phyloP scores from a whole-genome alignment of 345 rosid genomes.

The Conringia planisiliqua region DNA sequence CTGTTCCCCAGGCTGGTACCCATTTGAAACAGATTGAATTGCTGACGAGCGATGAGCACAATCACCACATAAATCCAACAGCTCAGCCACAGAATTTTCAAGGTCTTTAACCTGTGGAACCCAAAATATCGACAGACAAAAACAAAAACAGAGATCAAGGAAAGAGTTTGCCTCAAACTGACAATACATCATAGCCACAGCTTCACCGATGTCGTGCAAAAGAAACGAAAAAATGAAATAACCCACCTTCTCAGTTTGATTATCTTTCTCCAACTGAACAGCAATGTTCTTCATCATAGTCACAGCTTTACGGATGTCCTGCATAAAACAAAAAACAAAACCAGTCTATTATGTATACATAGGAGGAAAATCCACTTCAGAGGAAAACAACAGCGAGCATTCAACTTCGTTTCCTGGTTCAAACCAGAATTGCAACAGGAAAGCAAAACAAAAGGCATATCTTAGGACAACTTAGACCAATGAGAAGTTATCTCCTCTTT shows the following conservation, averaged over 20 bases:
- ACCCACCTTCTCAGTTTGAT: conserved; percentile 61
- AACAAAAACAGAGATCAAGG: neutral
- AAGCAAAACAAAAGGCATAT: neutral
- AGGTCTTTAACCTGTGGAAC: conserved; percentile 65
- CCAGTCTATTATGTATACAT: neutral
- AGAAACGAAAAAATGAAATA: neutral
- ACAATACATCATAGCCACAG: neutral
- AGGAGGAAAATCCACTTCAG: neutral
- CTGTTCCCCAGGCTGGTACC: conserved; percentile 60
- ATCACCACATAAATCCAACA: conserved; percentile 49
- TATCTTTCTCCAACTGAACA: conserved; percentile 68
- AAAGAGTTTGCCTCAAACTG: neutral
- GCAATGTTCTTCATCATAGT: conserved; percentile 63
- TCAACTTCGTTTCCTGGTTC: neutral
- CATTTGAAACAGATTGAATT: conserved; percentile 56
- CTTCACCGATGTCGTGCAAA: neutral
- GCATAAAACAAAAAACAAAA: conserved; percentile 10
- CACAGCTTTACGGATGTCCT: conserved; percentile 75
- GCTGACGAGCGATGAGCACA: conserved; percentile 48
- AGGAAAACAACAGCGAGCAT: neutral
- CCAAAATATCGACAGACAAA: neutral
- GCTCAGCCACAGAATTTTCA: conserved; percentile 59
- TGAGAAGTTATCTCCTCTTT: neutral
- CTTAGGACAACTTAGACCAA: neutral
- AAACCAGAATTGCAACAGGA: neutral